Conservation (phyloP, 2,329 filamentous ascomycete species). For the Alternaria sp. region DNA sequence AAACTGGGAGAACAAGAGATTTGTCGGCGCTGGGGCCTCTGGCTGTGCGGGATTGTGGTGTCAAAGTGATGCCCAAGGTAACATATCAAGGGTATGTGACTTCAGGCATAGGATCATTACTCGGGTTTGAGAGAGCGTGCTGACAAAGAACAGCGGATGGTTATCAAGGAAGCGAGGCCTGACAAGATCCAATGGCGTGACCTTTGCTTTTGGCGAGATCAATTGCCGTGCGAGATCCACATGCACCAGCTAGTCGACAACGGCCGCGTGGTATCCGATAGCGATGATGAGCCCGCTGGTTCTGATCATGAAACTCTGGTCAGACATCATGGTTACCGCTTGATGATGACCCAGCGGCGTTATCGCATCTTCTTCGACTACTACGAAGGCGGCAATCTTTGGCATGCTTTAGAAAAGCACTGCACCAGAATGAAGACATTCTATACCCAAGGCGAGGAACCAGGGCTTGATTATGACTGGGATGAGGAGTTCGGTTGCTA, state of each 20-base stretch:
- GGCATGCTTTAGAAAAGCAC: neutral
- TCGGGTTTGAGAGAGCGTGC: neutral
- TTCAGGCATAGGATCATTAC: neutral
- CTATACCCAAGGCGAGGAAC: neutral
- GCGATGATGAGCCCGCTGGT: neutral
- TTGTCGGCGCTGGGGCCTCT: conserved; percentile 8
- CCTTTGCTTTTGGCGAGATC: conserved; percentile 6
- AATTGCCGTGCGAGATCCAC: conserved; percentile 12
- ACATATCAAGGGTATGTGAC: conserved; percentile 13
- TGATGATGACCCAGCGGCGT: conserved; percentile 15
- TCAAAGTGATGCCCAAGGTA: neutral
- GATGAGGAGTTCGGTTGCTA: neutral
- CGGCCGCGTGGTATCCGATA: neutral
- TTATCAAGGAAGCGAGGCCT: conserved; percentile 8
- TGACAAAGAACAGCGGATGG: conserved; percentile 8
- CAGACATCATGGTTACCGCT: conserved; percentile 5
- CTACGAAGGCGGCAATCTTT: neutral
- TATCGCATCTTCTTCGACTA: conserved; percentile 14
- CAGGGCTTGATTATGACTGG: neutral
- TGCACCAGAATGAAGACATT: neutral
- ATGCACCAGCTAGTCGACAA: conserved; percentile 16
- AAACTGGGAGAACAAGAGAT: conserved; percentile 4
- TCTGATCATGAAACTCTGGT: conserved; percentile 6
- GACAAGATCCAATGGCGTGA: conserved; percentile 2
- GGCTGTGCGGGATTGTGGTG: conserved; percentile 6